Conservation (phyloP, 768 basidiomycete genomes). For the Mycena galericulata region DNA sequence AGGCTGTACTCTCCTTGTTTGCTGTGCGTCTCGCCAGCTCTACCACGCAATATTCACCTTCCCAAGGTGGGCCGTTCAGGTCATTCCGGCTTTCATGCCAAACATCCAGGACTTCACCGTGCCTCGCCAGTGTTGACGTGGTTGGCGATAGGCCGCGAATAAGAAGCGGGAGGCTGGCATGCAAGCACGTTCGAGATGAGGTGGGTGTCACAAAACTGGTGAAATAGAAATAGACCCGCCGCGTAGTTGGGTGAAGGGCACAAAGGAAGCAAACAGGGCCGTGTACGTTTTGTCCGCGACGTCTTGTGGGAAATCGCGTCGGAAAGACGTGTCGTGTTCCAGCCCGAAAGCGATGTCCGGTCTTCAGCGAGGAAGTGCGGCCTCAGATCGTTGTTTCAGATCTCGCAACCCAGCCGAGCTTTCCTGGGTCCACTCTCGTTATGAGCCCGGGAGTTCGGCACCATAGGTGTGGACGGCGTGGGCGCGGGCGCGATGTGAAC, state of each 20-base stretch:
- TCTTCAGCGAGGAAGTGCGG: conserved; percentile 38
- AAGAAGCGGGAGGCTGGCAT: conserved; percentile 50
- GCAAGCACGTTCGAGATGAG: conserved; percentile 39
- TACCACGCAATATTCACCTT: conserved; percentile 43
- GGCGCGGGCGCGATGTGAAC: no score
- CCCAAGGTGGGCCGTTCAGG: conserved; percentile 49
- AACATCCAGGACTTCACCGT: conserved; percentile 51
- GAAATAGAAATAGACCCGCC: conserved; percentile 49
- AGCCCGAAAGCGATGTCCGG: conserved; percentile 10
- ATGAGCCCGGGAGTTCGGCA: neutral
- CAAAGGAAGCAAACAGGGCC: conserved; percentile 33
- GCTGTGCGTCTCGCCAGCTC: conserved; percentile 31
- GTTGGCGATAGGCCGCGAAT: conserved; percentile 41
- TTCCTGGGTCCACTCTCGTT: neutral
- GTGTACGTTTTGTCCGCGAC: conserved; percentile 11
- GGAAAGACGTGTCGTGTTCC: conserved; percentile 4
- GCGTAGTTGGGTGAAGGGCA: conserved; percentile 46
- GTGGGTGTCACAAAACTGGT: conserved; percentile 50
- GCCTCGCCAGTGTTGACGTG: conserved; percentile 24
- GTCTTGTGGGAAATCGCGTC: conserved; percentile 19
- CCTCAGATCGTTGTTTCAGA: conserved; percentile 18
- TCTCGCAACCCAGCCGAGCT: neutral
- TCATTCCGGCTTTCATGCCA: conserved; percentile 50
- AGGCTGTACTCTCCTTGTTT: conserved; percentile 36
- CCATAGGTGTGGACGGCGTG: no score